Conservation (phyloP, 768 basidiomycete species). For the Fistulinella prunicolor region DNA sequence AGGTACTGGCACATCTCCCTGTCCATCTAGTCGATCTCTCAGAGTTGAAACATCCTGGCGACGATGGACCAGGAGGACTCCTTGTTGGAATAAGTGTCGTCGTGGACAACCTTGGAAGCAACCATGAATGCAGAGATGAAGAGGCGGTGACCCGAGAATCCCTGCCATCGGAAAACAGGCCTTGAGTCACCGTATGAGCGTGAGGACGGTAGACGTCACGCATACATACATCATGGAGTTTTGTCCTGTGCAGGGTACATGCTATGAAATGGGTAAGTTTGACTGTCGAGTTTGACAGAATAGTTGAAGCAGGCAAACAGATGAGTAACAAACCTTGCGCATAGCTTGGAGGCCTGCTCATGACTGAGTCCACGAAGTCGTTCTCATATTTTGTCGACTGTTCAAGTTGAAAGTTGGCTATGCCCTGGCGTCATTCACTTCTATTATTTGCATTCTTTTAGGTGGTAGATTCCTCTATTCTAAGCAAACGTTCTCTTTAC, state of each 20-base stretch:
- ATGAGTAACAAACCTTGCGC: slow-evolving; percentile 78
- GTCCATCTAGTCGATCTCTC: slow-evolving; percentile 83
- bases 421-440: no score
- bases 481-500: no score
- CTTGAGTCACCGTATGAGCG: slow-evolving; percentile 65
- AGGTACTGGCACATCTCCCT: slow-evolving; percentile 82
- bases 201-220: slow-evolving; percentile 39
- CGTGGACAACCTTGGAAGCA: slow-evolving; percentile 79
- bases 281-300: slow-evolving; percentile 38
- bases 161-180: slow-evolving; percentile 71
- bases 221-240: slow-evolving; percentile 54
- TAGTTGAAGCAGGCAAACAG: slow-evolving; percentile 85
- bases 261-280: slow-evolving; percentile 62
- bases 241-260: slow-evolving; percentile 65
- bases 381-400: no score
- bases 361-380: no score
- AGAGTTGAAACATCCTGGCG: slow-evolving; percentile 74
- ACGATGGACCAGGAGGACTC: slow-evolving; percentile 92
- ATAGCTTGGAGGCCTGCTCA: slow-evolving; percentile 64
- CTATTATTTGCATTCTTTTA: no score
- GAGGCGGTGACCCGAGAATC: slow-evolving; percentile 67
- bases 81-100: slow-evolving; percentile 93
- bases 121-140: slow-evolving; percentile 78
- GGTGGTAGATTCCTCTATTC: no score
- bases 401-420: no score